phyloP scores from a whole-genome alignment of 129 eudicot genomes.

The Pulicaria dysenterica region DNA sequence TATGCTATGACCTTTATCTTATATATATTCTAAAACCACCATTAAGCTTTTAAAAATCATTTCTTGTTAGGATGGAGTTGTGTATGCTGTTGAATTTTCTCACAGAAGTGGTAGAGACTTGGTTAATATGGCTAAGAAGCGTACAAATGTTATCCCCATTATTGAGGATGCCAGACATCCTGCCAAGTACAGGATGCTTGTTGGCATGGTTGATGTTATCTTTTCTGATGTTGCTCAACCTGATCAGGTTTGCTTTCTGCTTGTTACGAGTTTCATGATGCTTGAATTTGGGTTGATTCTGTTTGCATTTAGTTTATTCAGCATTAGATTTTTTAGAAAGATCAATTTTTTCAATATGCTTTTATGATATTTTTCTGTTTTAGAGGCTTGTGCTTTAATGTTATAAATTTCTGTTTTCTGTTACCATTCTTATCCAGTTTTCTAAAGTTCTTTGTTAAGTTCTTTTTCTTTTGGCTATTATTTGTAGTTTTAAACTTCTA shows the following conservation, averaged over 20 bases:
- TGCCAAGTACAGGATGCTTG: slow-evolving; percentile 86
- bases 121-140: slow-evolving; percentile 87
- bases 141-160: slow-evolving; percentile 89
- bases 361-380: background rate
- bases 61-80: slow-evolving; percentile 63
- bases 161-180: slow-evolving; percentile 98
- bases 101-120: slow-evolving; percentile 93
- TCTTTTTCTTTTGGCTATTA: background rate
- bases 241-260: slow-evolving; percentile 66
- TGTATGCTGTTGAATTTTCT: slow-evolving; percentile 92
- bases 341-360: background rate
- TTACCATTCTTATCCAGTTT: background rate
- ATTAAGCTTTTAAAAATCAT: background rate
- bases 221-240: slow-evolving; percentile 98
- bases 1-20: too few species aligned
- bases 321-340: background rate
- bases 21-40: too few species aligned
- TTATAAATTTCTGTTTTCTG: background rate
- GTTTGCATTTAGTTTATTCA: background rate
- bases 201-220: slow-evolving; percentile 93
- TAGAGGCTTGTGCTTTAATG: background rate
- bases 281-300: background rate
- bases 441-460: background rate
- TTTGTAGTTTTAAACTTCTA: background rate
- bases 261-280: background rate